Base-by-base conservation (phyloP, 345 rosid genomes). In the Bruguiera parviflora region DNA sequence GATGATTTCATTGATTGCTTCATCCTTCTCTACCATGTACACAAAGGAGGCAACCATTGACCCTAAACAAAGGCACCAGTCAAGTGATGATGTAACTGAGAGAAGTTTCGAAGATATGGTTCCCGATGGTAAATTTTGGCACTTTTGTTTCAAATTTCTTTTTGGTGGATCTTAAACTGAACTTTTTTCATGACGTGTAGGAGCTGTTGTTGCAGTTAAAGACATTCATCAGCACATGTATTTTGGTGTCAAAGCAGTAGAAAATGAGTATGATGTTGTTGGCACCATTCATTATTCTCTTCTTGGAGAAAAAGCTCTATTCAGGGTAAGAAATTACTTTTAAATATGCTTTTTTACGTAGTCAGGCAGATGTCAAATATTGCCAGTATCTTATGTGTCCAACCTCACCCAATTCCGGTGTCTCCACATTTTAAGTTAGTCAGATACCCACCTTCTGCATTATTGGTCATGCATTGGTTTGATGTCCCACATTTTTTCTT, bases 231-330 rank as follows among this genome's bases (percentile, higher is more conserved):
- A 93, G 69, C 98, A 91, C 78, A 59, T 86, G 84, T 93, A 86
- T 82, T 80, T 93, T 75, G 73, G 88, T 31, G 89, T 91, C 77
- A 88, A 91, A 81, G 92, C 79, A 71, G 79, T 77, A 77, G 87
- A 77, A 73, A 77, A 83, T 68, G 84, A 82, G 67, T 85, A 72
- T 75, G 77, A 71, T 62, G 69, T 85, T 68, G 79, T 71, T 77
- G 97, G 98, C 64, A 75, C 82, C 49, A 76, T 91, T 77, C 98
- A 93, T 75, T 88, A 93, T 84, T 93, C 98, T 68, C 88, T 93
- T 72, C 90, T 80, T 21, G 89, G 94, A 75, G 89, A 88, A 74
- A 85, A 81, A 78, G 94, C 94, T 72, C 92, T 93, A 79, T 93
- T 93, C 82, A 85, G 75, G 86, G 98, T 93, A 89, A 69, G 76